Percentiles rank a stretch among this genome's conserved stretches.
Conservation (phyloP, 2,329 filamentous ascomycete genomes). For the Tolypocladium amazonense region DNA sequence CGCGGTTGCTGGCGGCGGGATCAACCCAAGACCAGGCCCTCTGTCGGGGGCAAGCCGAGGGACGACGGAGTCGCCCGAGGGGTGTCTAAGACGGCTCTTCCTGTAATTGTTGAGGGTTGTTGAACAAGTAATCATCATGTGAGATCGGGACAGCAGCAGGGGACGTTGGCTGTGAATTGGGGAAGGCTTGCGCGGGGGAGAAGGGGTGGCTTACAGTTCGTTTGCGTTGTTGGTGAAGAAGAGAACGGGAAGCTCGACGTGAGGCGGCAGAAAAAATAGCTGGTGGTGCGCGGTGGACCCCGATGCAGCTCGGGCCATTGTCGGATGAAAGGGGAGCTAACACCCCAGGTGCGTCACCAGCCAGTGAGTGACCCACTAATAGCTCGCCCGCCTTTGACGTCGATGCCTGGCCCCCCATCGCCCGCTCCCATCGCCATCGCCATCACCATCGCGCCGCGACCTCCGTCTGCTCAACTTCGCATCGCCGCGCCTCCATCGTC, state of each 20-base stretch:
- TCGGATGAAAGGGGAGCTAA: background rate
- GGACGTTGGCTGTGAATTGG: background rate
- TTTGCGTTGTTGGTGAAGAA: background rate
- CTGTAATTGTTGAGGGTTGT: conserved; percentile 28
- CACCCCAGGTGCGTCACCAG: background rate
- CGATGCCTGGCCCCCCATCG: background rate
- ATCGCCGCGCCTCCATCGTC: background rate
- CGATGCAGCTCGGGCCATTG: background rate
- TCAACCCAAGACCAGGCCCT: conserved; percentile 1
- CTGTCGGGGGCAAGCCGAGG: conserved; percentile 8
- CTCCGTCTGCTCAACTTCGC: background rate
- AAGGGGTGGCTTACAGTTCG: background rate
- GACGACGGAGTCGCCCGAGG: conserved; percentile 9
- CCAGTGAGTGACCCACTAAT: background rate
- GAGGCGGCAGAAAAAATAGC: background rate
- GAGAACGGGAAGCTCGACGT: background rate
- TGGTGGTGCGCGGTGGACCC: background rate
- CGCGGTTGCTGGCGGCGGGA: conserved; percentile 8
- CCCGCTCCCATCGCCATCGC: background rate
- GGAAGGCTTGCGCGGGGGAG: background rate
- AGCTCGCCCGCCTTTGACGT: background rate
- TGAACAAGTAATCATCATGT: conserved; percentile 30
- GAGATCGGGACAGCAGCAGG: conserved; percentile 6
- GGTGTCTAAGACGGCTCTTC: conserved; percentile 38
- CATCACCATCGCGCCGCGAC: background rate